Conservation (phyloP, 305 asterid species). For the Nicotiana rustica region DNA sequence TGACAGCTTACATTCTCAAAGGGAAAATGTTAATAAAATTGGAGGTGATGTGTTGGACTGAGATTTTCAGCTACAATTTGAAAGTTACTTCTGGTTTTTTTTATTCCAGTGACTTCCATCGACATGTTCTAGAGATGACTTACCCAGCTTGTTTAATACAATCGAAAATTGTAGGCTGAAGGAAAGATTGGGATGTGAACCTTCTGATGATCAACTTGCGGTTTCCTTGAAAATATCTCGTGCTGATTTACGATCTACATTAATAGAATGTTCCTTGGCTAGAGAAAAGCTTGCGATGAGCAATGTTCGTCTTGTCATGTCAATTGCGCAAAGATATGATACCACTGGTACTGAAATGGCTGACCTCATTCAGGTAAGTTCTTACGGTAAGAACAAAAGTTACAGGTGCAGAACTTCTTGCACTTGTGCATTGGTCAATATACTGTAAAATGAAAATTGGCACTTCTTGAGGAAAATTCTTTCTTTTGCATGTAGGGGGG, state of each 20-base stretch:
- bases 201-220: constrained; percentile 94
- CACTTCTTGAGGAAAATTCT: constrained; percentile 34
- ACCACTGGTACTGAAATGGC: constrained; percentile 94
- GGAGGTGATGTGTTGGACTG: constrained; percentile 11
- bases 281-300: constrained; percentile 97
- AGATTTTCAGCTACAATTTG: neutral
- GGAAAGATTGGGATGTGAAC: constrained; percentile 84
- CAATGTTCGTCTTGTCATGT: constrained; percentile 96
- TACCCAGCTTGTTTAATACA: constrained; percentile 28
- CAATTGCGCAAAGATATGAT: constrained; percentile 92
- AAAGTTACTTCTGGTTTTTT: neutral
- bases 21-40: neutral
- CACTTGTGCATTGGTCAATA: constrained; percentile 11
- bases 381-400: constrained; percentile 32
- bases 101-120: neutral
- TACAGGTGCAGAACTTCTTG: neutral
- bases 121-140: neutral
- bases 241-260: constrained; percentile 63
- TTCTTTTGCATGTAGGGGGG: constrained; percentile 72
- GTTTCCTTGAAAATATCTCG: constrained; percentile 69
- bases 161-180: constrained; percentile 60
- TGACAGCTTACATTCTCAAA: neutral
- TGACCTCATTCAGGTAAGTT: constrained; percentile 89
- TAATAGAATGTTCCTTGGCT: constrained; percentile 82
- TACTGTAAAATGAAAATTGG: neutral